Evolutionary conservation across 306 rosid species (phyloP), one percentile per base, ranked within the genome.

Genomic region (Crataegus laevigata): DNA sequence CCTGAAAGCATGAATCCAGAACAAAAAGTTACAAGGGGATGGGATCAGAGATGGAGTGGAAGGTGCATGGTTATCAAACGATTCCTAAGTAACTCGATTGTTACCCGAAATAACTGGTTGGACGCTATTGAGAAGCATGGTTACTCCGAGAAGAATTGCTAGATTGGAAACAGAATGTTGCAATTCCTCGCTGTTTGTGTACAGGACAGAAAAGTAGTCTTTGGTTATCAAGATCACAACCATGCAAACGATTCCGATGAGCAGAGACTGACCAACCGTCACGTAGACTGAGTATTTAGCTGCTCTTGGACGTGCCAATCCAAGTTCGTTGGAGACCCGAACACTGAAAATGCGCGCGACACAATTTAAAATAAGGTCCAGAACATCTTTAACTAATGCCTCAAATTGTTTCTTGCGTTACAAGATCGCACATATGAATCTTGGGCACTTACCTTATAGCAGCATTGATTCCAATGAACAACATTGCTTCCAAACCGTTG

Each of bases 101-200:
- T 12, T 78, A 87, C 97, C 99, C 30, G 97, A 92, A 81, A 92
- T 86, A 61, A 92, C 99, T 1, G 97, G 97, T 42, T 92, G 97
- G 77, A 92, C 90, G 66, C 96, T 90, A 74, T 92, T 92, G 22
- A 94, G 90, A 84, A 94, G 38, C 90, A 94, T 87, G 11, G 96
- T 90, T 50, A 88, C 66, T 5, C 92, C 90, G n/a, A 94, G 96
- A 68, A 92, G 89, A 50, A 29, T 52, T 72, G 92, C 96, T 18
- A 94, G 85, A 15, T 74, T 52, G 38, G 96, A 15, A 21, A 88
- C 96, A 2, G 96, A 89, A 21, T 9, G 45, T 69, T 80, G 88
- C 87, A 94, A 75, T 66, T 64, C 68, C 74, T 66, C 40, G 26
- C 89, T 85, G 83, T 28, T 73, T 1, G 99, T 94, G 85, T 82